These are phyloP conservation scores for Rhynchospora breviuscula DNA, from an alignment of 176 grass and related monocot species.

Conservation along the genomic window DNA sequence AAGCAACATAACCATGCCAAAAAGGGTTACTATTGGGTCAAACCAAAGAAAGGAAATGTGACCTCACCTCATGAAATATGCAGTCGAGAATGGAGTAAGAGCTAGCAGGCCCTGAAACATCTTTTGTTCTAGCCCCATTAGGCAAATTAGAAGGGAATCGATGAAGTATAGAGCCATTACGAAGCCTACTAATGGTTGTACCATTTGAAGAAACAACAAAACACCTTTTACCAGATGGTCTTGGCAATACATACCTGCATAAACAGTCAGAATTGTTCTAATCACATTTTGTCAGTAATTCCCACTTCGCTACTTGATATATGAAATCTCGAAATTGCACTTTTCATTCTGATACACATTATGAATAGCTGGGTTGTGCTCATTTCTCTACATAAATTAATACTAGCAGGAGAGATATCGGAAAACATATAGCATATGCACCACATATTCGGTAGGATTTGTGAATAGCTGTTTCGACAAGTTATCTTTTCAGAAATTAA, in stretches of 20 bases:
- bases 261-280: neutral
- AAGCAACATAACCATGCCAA: neutral
- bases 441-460: neutral
- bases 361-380: neutral
- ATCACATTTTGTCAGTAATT: neutral
- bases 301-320: neutral
- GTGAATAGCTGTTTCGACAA: too few species aligned
- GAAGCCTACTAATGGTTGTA: conserved; percentile 67
- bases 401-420: neutral
- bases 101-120: conserved; percentile 61
- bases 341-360: neutral
- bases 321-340: neutral
- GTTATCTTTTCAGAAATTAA: neutral
- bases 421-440: neutral
- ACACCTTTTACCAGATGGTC: conserved; percentile 71
- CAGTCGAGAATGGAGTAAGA: conserved; percentile 91
- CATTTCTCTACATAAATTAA: neutral
- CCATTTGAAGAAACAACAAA: conserved; percentile 82
- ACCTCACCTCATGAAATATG: conserved; percentile 84
- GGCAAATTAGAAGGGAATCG: conserved; percentile 83
- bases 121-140: conserved; percentile 63
- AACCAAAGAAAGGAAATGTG: neutral
- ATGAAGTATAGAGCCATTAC: conserved; percentile 80
- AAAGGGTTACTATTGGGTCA: neutral
- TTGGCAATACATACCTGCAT: conserved; percentile 77